These are phyloP conservation scores for Aurantiochytrium sp. DNA, from an alignment of 108 stramenopile species.

Conservation along the genomic window DNA sequence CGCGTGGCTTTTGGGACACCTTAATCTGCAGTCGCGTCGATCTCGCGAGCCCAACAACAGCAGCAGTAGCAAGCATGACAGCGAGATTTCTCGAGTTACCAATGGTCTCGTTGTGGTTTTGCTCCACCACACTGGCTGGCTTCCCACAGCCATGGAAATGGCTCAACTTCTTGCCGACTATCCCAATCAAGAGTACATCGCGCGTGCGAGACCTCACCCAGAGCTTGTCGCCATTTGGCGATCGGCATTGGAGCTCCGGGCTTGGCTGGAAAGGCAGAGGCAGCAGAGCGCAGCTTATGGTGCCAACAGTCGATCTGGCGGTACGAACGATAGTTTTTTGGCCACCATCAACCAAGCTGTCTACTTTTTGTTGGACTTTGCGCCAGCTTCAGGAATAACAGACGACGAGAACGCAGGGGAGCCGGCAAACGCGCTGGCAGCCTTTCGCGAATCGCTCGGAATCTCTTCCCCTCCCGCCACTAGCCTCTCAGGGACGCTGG, in stretches of 20 bases:
- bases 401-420: too few species aligned
- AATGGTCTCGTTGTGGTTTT: neutral
- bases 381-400: too few species aligned
- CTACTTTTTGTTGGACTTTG: too few species aligned
- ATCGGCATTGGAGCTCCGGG: neutral
- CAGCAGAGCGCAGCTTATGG: neutral
- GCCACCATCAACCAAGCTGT: too few species aligned
- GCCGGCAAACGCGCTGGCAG: too few species aligned
- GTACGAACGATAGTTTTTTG: too few species aligned
- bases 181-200: neutral
- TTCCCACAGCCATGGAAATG: neutral
- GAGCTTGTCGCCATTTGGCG: neutral
- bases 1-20: neutral
- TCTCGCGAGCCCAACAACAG: too few species aligned
- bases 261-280: neutral
- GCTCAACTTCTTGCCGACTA: neutral
- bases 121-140: slow-evolving; percentile 14
- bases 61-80: neutral
- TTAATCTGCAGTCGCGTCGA: neutral
- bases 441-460: too few species aligned
- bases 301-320: too few species aligned
- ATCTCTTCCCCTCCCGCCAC: too few species aligned
- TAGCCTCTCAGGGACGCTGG: too few species aligned
- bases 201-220: neutral
- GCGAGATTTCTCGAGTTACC: neutral